Percentiles rank a stretch among this genome's conserved stretches.
These are phyloP conservation scores for Luvunga scandens DNA, from an alignment of 345 rosid species.

Conservation along the genomic window DNA sequence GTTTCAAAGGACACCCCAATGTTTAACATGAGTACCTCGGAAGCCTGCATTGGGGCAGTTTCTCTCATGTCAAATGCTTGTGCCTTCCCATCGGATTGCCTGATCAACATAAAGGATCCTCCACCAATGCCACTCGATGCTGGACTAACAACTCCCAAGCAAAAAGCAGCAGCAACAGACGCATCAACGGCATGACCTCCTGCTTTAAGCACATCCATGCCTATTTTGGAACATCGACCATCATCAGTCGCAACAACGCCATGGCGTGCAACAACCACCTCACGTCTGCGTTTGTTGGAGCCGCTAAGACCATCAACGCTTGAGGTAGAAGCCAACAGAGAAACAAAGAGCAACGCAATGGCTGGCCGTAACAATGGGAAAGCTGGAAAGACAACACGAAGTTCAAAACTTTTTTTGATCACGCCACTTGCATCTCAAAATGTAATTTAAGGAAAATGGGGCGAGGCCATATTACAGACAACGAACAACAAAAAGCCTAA, in stretches of 20 bases:
- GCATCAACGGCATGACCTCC: slow-evolving; percentile 69
- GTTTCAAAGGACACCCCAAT: no score
- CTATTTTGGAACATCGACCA: slow-evolving; percentile 48
- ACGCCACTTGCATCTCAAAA: not conserved
- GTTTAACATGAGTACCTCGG: slow-evolving; percentile 33
- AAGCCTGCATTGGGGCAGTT: slow-evolving; percentile 56
- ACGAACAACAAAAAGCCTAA: not conserved
- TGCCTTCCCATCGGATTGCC: slow-evolving; percentile 29
- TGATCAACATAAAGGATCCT: slow-evolving; percentile 50
- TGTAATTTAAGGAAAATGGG: no score
- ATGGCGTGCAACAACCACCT: slow-evolving; percentile 23
- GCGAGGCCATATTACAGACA: not conserved
- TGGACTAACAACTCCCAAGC: slow-evolving; percentile 63
- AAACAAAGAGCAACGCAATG: slow-evolving; percentile 6
- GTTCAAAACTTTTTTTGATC: not conserved
- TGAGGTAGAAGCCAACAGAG: slow-evolving; percentile 6
- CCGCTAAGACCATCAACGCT: not conserved
- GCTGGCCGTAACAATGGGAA: slow-evolving; percentile 2
- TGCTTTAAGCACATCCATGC: slow-evolving; percentile 28
- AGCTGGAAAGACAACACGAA: not conserved
- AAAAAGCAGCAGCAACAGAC: slow-evolving; percentile 48
- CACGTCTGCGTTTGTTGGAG: not conserved
- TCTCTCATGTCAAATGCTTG: slow-evolving; percentile 57
- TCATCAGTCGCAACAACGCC: slow-evolving; percentile 61
- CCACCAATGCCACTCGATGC: slow-evolving; percentile 68